Conservation (phyloP, 1,284 basidiomycete species). For the Fomes fomentarius region DNA sequence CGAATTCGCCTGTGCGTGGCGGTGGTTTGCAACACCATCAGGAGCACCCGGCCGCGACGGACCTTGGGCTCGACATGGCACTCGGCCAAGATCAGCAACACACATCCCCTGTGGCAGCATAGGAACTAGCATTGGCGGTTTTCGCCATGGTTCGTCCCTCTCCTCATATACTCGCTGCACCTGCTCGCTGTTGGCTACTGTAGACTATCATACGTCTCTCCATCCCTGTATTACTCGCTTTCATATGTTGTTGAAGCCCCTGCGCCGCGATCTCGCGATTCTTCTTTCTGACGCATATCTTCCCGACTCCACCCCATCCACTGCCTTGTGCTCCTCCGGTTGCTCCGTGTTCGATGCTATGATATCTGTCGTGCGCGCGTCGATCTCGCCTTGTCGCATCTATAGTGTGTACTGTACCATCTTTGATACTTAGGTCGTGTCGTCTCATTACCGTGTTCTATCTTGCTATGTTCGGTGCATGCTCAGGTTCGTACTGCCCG, state of each 20-base stretch:
- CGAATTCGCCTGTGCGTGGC: slow-evolving; percentile 36
- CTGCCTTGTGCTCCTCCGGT: too few relatives aligned
- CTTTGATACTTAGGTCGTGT: not conserved
- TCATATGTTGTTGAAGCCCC: too few relatives aligned
- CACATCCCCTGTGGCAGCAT: not conserved
- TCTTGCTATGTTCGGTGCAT: not conserved
- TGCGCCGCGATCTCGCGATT: too few relatives aligned
- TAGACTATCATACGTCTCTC: slow-evolving; percentile 6
- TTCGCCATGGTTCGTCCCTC: too few relatives aligned
- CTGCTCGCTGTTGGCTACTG: too few relatives aligned
- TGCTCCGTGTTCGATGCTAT: too few relatives aligned
- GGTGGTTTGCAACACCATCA: slow-evolving; percentile 20
- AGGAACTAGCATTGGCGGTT: too few relatives aligned
- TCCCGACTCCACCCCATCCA: too few relatives aligned
- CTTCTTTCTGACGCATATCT: too few relatives aligned
- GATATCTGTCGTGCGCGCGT: slow-evolving; percentile 7
- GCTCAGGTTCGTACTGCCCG: not conserved
- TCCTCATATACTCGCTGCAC: too few relatives aligned
- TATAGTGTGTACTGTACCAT: slow-evolving; percentile 10
- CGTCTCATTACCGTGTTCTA: not conserved
- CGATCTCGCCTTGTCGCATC: slow-evolving; percentile 3
- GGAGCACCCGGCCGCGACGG: slow-evolving; percentile 1
- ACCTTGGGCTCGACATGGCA: slow-evolving; percentile 27
- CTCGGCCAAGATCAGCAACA: slow-evolving; percentile 4
- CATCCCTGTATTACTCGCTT: too few relatives aligned